Base-by-base conservation (phyloP, 192 early-diverging fungal species). In the Paraglomus brasilianum region DNA sequence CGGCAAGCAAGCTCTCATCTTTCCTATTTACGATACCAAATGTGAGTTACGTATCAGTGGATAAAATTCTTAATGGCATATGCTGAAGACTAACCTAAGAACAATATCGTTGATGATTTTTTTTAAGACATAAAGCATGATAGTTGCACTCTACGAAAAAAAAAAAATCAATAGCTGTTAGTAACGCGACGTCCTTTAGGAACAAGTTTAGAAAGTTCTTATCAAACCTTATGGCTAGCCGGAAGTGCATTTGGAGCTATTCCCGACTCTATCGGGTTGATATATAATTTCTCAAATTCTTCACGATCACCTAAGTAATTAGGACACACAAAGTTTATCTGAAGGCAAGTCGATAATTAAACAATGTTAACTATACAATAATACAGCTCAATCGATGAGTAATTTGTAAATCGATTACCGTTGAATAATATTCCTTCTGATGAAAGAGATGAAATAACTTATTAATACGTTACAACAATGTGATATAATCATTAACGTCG, bases 301-400 rank as follows among this genome's bases (percentile, higher is more conserved):
- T 55, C 22, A 5, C 81, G 24, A 9, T 76, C 69, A 30, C 92
- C 89, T 14, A 95, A 76, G 46, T 78, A 87, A 14, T 76, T 77
- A 0, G 90, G 84, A 0, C 74, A 82, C 30, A 87, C 83, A 71
- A 93, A 93, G 63, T 95, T 76, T 14, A 94, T 81, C 91, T 91
- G 89, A 49, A 78, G 83, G 83, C 85, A 91, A 66, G 91, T 3
- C 30, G 30, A 30, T 30, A 30, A 30, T 30, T 30, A 30, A 30
- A 30, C 3, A 1, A 30, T 30, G 30, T 30, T 30, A 30, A 30
- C n/a, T 30, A 30, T 30, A 30, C 30, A 30, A 30, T 30, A 30
- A 30, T 30, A 30, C 30, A 30, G 30, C 30, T 30, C 3, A 30
- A 30, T 30, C 30, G 30, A 2, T 30, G 30, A 1, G 30, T 30